phyloP scores from a whole-genome alignment of 495 filamentous ascomycete genomes.

The Penicillium coprophilum region DNA sequence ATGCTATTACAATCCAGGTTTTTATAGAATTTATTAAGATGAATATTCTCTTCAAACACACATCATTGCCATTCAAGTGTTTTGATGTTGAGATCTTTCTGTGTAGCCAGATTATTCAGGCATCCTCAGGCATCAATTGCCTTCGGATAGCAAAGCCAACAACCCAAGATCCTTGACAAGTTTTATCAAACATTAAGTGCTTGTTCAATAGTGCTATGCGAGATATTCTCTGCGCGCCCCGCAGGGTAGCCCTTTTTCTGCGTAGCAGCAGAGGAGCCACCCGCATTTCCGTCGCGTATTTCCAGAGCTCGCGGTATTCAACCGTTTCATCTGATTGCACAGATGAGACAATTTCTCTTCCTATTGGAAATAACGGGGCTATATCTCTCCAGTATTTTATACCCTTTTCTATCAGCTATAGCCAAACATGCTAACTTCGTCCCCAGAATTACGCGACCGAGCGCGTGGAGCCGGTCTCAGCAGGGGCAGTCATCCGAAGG shows the following conservation, averaged over 20 bases:
- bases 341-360: slow-evolving; percentile 25
- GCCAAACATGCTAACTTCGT: background rate
- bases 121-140: background rate
- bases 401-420: background rate
- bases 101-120: slow-evolving; percentile 4
- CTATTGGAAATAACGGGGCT: slow-evolving; percentile 37
- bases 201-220: slow-evolving; percentile 16
- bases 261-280: background rate
- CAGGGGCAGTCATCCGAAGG: background rate
- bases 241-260: background rate
- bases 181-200: slow-evolving; percentile 11
- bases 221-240: slow-evolving; percentile 1
- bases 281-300: background rate
- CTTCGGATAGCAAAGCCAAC: slow-evolving; percentile 43
- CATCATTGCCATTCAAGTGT: background rate
- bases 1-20: background rate
- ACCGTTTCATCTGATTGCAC: slow-evolving; percentile 11
- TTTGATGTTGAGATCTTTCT: background rate
- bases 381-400: slow-evolving; percentile 31
- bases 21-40: background rate
- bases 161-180: slow-evolving; percentile 29
- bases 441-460: slow-evolving; percentile 31
- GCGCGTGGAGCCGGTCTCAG: slow-evolving; percentile 1
- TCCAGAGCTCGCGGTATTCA: slow-evolving; percentile 4
- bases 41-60: background rate